Conservation (phyloP, 768 basidiomycete genomes). For the Boletus sp. region DNA sequence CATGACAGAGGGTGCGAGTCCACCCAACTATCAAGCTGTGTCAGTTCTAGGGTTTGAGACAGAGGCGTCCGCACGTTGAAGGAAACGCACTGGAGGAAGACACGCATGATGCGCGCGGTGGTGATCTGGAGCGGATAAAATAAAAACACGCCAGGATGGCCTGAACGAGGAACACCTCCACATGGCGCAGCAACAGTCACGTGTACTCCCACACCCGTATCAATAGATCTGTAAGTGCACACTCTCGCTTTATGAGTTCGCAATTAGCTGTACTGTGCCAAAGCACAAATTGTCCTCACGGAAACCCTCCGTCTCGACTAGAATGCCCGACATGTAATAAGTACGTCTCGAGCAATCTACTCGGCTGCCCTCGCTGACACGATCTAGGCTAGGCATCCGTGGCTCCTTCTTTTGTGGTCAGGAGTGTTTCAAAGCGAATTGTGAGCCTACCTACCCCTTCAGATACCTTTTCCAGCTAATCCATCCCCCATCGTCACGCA, state of each 20-base stretch:
- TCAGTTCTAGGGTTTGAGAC: constrained; percentile 10
- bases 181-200: constrained; percentile 7
- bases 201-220: constrained; percentile 8
- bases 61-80: constrained; percentile 15
- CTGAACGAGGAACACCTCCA: background rate
- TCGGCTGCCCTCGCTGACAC: constrained; percentile 8
- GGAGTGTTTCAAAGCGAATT: constrained; percentile 93
- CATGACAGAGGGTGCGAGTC: too few species aligned
- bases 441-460: constrained; percentile 46
- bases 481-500: constrained; percentile 1
- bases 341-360: constrained; percentile 41
- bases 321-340: constrained; percentile 95
- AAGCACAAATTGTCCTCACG: constrained; percentile 68
- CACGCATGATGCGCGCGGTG: constrained; percentile 26
- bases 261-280: constrained; percentile 52
- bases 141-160: background rate
- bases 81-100: constrained; percentile 5
- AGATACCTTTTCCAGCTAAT: background rate
- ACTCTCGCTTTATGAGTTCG: constrained; percentile 35
- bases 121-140: constrained; percentile 1
- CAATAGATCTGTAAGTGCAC: background rate
- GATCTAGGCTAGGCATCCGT: constrained; percentile 65
- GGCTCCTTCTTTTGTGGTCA: constrained; percentile 93
- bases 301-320: constrained; percentile 78
- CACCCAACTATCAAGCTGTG: too few species aligned